Evolutionary conservation across 306 rosid genomes (phyloP), one percentile per base, ranked within the genome.

Genomic region (Acacia acuminata): DNA sequence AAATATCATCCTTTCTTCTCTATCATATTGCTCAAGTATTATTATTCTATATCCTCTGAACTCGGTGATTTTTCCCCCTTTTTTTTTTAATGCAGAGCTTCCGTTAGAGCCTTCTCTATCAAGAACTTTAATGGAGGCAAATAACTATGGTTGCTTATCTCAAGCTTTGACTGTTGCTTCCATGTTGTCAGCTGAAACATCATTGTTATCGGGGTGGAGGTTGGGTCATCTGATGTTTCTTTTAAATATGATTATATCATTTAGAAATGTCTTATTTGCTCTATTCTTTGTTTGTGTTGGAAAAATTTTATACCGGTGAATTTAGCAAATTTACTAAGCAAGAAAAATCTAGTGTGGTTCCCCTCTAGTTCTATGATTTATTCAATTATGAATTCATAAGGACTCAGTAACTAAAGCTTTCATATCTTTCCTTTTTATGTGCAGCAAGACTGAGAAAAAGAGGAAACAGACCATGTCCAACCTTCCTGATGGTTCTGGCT

Each of bases 91-190:
- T 88, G 88, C 90, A 92, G 98, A 93, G 88, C 96, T 96, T 90
- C 99, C 99, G 15, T 86, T 96, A 82, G 99, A 96, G 82, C 98
- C 99, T 73, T 94, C 99, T 82, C 91, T 96, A 77, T 92, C 99
- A 69, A 92, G 94, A 88, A 92, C 99, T 70, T 88, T 92, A 75
- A 87, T 93, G 90, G 99, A 90, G 90, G 97, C 99, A 77, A 96
- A 92, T 77, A 83, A 87, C 80, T 84, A 78, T 85, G 97, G 96
- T 79, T 96, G 97, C 84, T 85, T 92, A 80, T 87, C 94, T 4
- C 96, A 92, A 85, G 99, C 98, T 84, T 90, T 96, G 97, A 93
- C 94, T 16, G 91, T 94, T 81, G 97, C 92, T 81, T 93, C 99
- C 83, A 94, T 96, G 97, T 87, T 94, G 82, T 93, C 98, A 22